Base-by-base conservation (phyloP, 177 flowering plant species). In the Vitis hybrid region DNA sequence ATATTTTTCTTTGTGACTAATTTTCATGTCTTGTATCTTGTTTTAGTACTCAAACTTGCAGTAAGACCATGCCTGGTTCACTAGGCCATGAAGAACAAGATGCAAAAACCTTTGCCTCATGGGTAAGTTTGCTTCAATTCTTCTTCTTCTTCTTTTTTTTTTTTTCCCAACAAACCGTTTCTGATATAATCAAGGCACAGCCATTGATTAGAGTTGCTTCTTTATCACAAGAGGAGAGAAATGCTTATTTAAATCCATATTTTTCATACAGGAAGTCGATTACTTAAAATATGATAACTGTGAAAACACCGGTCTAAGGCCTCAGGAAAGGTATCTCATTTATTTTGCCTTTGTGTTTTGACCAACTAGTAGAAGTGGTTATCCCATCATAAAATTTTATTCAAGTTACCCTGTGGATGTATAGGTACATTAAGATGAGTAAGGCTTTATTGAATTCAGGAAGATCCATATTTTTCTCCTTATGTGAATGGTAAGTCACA, bases 201-300 rank as follows among this genome's bases (percentile, higher is more conserved):
- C 46, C 46, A 41, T 41, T 41, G 46, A 41, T 41, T 4, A 41
- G 46, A 41, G 46, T 41, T 41, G 7, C 46, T 41, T 41, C 46
- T 41, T 41, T 41, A 1, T 41, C 46, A 41, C 8, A 41, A 41
- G 6, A 41, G 9, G 7, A 41, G 9, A 4, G 9, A 4, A 41
- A 41, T 8, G 9, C 9, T 41, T 41, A 7, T 41, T 4, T 0
- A 8, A 41, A 41, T 41, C 46, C 46, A 7, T 41, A 41, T 41
- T 41, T 41, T 17, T 64, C 12, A n/a, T 67, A 1, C 69, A 92
- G 97, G 95, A 84, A 14, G 65, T 92, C n/a, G 97, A 92, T 71
- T 92, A 92, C 76, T 85, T 92, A 87, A 92, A 92, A 80, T 92
- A 92, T 75, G 97, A 92, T 69, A 92, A 92, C 69, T 92, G 97